A percentile compares a stretch with the other conserved stretches of the same genome.
Evolutionary conservation across 129 eudicot genomes (phyloP).

Genomic region (Ambrosia artemisiifolia): DNA sequence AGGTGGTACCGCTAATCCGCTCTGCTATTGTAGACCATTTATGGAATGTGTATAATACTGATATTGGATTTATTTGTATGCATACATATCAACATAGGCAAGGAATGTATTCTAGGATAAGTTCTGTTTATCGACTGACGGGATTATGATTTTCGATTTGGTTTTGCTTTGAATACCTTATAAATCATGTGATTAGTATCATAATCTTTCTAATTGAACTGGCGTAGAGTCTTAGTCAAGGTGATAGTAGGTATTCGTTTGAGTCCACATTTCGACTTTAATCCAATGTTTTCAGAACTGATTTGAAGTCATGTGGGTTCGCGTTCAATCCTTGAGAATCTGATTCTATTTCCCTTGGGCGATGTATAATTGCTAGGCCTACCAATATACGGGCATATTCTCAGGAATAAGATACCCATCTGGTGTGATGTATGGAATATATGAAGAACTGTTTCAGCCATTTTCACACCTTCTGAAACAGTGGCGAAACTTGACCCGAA

Average conservation of each 20-base stretch:
- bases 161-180: not conserved
- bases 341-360: not conserved
- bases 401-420: constrained; percentile 7
- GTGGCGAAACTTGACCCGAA: too few relatives aligned
- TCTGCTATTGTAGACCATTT: not conserved
- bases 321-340: not conserved
- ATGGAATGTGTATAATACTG: not conserved
- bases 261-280: not conserved
- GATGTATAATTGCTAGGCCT: not conserved
- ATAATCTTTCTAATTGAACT: not conserved
- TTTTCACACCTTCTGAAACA: not conserved
- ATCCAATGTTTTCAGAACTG: not conserved
- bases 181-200: not conserved
- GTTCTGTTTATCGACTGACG: not conserved
- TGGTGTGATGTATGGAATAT: not conserved
- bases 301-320: not conserved
- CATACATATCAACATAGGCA: not conserved
- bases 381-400: not conserved
- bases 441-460: not conserved
- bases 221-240: not conserved
- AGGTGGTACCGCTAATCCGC: too few relatives aligned
- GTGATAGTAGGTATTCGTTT: not conserved
- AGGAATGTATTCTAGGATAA: not conserved
- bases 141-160: not conserved
- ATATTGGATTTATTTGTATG: not conserved